Conservation (phyloP, 2,329 filamentous ascomycete genomes). For the Dactylonectria estremocensis region DNA sequence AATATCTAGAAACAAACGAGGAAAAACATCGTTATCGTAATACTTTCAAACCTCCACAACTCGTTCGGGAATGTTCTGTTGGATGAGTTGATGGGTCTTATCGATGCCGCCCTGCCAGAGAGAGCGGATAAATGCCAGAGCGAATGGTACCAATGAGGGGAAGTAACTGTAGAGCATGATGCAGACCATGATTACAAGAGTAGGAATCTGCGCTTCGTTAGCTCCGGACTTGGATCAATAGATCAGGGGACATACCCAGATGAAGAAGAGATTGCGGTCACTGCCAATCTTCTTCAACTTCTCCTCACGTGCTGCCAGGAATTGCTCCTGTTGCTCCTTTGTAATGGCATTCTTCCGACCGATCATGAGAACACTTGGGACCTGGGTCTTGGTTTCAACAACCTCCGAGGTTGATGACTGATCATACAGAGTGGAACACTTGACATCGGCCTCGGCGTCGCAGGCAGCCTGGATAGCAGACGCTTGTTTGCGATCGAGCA, state of each 20-base stretch:
- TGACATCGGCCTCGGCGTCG: slow-evolving; percentile 72
- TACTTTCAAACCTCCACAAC: slow-evolving; percentile 47
- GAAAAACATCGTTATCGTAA: slow-evolving; percentile 37
- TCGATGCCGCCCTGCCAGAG: slow-evolving; percentile 50
- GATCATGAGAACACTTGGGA: slow-evolving; percentile 67
- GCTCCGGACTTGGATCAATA: slow-evolving; percentile 2
- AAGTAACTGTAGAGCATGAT: slow-evolving; percentile 67
- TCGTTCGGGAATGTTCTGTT: slow-evolving; percentile 44
- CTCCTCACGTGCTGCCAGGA: slow-evolving; percentile 72
- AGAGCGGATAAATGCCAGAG: slow-evolving; percentile 53
- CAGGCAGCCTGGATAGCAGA: slow-evolving; percentile 71
- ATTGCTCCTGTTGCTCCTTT: slow-evolving; percentile 75
- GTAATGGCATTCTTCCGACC: slow-evolving; percentile 76
- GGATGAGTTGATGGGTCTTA: slow-evolving; percentile 48
- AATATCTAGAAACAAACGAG: slow-evolving; percentile 33
- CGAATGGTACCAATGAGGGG: slow-evolving; percentile 61
- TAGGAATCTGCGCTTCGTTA: slow-evolving; percentile 61
- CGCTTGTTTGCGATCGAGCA: slow-evolving; percentile 69
- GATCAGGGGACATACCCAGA: slow-evolving; percentile 68
- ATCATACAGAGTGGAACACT: slow-evolving; percentile 70
- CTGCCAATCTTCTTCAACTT: slow-evolving; percentile 75
- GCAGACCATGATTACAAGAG: slow-evolving; percentile 64
- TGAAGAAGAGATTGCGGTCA: slow-evolving; percentile 77
- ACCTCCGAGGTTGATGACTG: slow-evolving; percentile 55
- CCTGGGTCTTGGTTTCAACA: slow-evolving; percentile 59